Base-by-base conservation (phyloP, 768 basidiomycete species). In the Podaxis pistillaris region DNA sequence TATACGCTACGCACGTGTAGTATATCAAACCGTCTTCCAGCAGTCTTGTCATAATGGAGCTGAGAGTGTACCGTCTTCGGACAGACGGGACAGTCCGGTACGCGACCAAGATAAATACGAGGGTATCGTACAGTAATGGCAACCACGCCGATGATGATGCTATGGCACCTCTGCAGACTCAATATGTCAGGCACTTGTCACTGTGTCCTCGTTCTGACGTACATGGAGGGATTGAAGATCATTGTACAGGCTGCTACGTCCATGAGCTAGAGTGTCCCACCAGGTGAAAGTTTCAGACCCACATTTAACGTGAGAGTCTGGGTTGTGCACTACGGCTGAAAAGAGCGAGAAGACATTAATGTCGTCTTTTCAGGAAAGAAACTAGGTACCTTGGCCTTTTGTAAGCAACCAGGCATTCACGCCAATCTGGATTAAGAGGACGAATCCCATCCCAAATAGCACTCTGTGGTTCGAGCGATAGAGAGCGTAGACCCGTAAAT, bases 331-430 rank as follows among this genome's bases (percentile, higher is more conserved):
- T 0, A 80, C 80, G 22, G 78, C 80, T 80, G 61, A 24, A 33
- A 30, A 6, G 52, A 6, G 33, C 46, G 40, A 33, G 26, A 51
- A 51, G 17, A 30, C 24, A 13, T 26, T 9, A 53, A 30, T 6
- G 44, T 40, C 50, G 4, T 9, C 38, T 33, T 46, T 15, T 13
- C 62, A 19, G 24, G 6, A 53, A 33, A 11, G 28, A 52, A 1
- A 37, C 53, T 26, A 1, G 0, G 68, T 62, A 87, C 87, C 74
- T 75, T 78, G 64, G 1, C 79, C 86, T n/a, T 71, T 65, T 22
- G 76, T 76, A 17, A 89, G 72, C n/a, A 88, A 71, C 82, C 81
- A 87, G 1, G 76, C 76, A 65, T 84, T 85, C 65, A 83, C 69
- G 5, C 66, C 70, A 15, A 81, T 73, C 72, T 83, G 81, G 38